Percentiles rank a stretch among this genome's conserved stretches.
These are phyloP conservation scores for Solanum appendiculatum DNA, from an alignment of 257 asterid genomes.

Conservation along the genomic window DNA sequence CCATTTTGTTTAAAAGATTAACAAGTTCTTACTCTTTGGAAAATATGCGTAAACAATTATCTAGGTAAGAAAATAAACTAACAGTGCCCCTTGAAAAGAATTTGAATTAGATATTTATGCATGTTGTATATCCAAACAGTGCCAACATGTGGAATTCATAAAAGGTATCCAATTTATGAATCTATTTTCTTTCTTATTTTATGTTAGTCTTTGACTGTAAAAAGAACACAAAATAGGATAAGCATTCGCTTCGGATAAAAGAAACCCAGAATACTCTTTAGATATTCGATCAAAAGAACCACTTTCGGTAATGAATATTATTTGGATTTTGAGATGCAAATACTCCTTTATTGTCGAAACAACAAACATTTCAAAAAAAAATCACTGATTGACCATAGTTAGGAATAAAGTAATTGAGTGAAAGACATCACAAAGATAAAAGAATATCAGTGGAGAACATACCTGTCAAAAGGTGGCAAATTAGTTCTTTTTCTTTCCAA, in stretches of 20 bases:
- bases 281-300: background rate
- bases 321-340: background rate
- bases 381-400: background rate
- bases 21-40: background rate
- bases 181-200: background rate
- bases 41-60: background rate
- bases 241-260: background rate
- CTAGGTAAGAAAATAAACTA: background rate
- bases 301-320: background rate
- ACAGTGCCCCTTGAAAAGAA: background rate
- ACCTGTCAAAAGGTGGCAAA: background rate
- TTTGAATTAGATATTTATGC: background rate
- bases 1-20: background rate
- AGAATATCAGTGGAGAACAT: background rate
- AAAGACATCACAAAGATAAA: background rate
- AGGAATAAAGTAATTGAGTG: background rate
- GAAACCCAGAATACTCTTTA: background rate
- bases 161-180: background rate
- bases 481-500: background rate
- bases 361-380: background rate
- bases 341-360: background rate
- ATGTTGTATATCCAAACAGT: background rate
- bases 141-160: background rate
- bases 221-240: background rate
- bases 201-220: background rate